These are phyloP conservation scores for Bruguiera hainesii DNA, from an alignment of 441 rosid genomes.

Conservation along the genomic window DNA sequence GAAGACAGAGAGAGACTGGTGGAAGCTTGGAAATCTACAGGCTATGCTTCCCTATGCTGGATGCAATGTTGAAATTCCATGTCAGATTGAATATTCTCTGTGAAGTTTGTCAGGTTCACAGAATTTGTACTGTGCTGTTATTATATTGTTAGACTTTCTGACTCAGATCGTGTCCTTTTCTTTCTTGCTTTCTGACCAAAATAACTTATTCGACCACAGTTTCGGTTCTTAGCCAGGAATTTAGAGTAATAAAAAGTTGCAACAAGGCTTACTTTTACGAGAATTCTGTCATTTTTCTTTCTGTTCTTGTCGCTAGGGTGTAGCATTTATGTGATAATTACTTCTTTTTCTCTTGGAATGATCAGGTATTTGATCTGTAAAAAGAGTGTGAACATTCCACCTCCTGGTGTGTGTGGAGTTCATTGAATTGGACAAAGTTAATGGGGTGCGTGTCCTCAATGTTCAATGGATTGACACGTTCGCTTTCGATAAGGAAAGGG, in stretches of 20 bases:
- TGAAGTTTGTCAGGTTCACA: constrained; percentile 32
- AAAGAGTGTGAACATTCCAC: constrained; percentile 12
- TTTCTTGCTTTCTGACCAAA: constrained; percentile 19
- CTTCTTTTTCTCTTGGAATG: constrained; percentile 8
- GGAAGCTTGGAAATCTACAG: constrained; percentile 17
- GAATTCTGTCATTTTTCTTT: constrained; percentile 26
- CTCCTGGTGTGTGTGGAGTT: constrained; percentile 8
- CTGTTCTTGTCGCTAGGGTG: constrained; percentile 13
- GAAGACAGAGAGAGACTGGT: constrained; percentile 25
- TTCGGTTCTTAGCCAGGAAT: constrained; percentile 29
- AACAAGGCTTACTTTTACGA: constrained; percentile 24
- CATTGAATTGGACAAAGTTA: constrained; percentile 7
- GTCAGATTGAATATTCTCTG: constrained; percentile 51
- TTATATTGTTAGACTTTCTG: constrained; percentile 38
- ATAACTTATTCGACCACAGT: constrained; percentile 23
- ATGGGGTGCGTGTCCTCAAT: constrained; percentile 85
- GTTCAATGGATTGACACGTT: constrained; percentile 71
- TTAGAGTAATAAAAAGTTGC: constrained; percentile 12
- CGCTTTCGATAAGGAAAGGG: constrained; percentile 43
- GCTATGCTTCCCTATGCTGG: constrained; percentile 15
- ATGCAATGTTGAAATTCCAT: constrained; percentile 55
- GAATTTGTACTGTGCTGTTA: constrained; percentile 35
- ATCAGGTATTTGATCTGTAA: constrained; percentile 26
- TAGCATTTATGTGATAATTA: constrained; percentile 13
- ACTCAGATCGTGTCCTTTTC: constrained; percentile 37